Percentiles rank a stretch among this genome's conserved stretches.
These are phyloP conservation scores for Ceratocystis eucalypticola DNA, from an alignment of 2,329 filamentous ascomycete genomes.

Conservation along the genomic window DNA sequence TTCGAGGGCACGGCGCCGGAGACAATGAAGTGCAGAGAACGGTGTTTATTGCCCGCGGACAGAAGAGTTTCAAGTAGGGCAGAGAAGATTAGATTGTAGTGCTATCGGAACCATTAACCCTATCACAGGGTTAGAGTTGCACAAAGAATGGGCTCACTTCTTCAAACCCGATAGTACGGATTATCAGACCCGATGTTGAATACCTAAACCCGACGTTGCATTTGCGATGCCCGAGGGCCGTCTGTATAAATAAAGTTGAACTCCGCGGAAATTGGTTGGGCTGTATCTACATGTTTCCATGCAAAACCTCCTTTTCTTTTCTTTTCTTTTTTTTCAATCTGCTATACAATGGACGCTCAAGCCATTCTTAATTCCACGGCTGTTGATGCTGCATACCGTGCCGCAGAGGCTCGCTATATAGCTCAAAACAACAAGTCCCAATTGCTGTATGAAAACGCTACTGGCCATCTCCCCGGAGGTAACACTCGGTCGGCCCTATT, in stretches of 20 bases:
- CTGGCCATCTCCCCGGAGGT: constrained; percentile 29
- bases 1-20: constrained; percentile 27
- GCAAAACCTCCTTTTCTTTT: not conserved
- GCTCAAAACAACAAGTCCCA: constrained; percentile 6
- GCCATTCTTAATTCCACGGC: not conserved
- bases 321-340: not conserved
- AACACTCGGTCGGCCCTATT: constrained; percentile 35
- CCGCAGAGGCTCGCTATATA: constrained; percentile 9
- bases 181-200: not conserved
- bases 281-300: not conserved
- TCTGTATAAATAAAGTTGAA: not conserved
- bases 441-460: not conserved
- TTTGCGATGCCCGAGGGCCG: not conserved
- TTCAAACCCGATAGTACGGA: not conserved
- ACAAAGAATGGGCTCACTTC: not conserved
- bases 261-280: not conserved
- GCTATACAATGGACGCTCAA: not conserved
- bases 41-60: constrained; percentile 27
- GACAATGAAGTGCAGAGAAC: constrained; percentile 30
- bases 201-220: not conserved
- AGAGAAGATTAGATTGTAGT: too few relatives aligned
- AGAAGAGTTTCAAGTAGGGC: constrained; percentile 14
- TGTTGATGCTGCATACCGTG: constrained; percentile 20
- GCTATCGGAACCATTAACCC: not conserved
- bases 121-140: not conserved